Percentiles rank a stretch among this genome's conserved stretches.
phyloP scores from a whole-genome alignment of 768 basidiomycete genomes.

The Galerina marginata region DNA sequence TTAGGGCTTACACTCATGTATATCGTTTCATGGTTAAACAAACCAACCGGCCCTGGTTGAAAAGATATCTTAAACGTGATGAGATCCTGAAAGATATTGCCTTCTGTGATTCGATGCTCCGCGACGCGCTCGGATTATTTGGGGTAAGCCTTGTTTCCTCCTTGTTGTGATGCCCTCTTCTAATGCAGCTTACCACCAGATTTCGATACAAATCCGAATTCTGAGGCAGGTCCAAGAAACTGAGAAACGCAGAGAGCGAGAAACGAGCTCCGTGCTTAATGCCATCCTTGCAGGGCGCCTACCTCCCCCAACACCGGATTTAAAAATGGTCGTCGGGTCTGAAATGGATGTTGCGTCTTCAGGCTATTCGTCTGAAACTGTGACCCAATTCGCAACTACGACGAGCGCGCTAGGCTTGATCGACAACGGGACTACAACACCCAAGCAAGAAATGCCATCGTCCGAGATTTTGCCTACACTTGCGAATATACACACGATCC shows the following conservation, averaged over 20 bases:
- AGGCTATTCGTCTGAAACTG: conserved; percentile 16
- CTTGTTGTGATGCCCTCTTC: neutral
- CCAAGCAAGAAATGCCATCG: conserved; percentile 4
- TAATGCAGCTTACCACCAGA: conserved; percentile 21
- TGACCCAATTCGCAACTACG: conserved; percentile 25
- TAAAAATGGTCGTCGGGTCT: conserved; percentile 16
- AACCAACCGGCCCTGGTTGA: conserved; percentile 71
- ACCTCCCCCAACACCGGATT: conserved; percentile 6
- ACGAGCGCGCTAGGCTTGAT: conserved; percentile 27
- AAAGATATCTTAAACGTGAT: conserved; percentile 77
- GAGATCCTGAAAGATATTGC: conserved; percentile 63
- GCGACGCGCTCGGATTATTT: conserved; percentile 65
- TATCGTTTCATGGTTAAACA: conserved; percentile 62
- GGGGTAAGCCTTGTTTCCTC: conserved; percentile 38
- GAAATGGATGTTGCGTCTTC: conserved; percentile 6
- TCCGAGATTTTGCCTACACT: conserved; percentile 28
- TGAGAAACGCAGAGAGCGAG: conserved; percentile 46
- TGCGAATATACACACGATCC: conserved; percentile 28
- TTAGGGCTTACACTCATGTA: conserved; percentile 49
- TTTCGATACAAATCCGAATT: conserved; percentile 49
- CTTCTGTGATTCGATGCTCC: conserved; percentile 56
- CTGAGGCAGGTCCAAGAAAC: conserved; percentile 54
- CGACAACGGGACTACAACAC: conserved; percentile 10
- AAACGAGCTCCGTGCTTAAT: conserved; percentile 43
- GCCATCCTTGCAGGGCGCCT: conserved; percentile 18